Evolutionary conservation across 1,284 basidiomycete genomes (phyloP).

Genomic region (Garcileccinum viscosum): DNA sequence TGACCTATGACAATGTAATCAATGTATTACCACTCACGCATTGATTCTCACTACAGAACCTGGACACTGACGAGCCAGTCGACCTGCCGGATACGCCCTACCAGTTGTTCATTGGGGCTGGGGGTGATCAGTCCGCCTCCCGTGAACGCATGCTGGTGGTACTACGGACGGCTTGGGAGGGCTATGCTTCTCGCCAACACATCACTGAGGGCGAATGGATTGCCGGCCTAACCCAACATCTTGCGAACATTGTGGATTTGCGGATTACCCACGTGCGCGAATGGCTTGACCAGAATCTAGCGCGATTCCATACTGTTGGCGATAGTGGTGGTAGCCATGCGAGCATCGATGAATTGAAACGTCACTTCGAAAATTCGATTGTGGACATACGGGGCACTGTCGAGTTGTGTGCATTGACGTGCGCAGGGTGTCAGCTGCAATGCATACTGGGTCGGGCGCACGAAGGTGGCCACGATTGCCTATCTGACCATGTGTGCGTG

Average conservation of each 20-base stretch:
- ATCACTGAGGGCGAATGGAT: slow-evolving; percentile 50
- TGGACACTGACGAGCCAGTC: slow-evolving; percentile 53
- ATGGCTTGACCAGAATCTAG: slow-evolving; percentile 58
- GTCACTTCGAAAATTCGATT: slow-evolving; percentile 47
- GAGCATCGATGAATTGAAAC: slow-evolving; percentile 52
- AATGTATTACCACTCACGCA: accelerated
- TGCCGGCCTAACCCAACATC: slow-evolving; percentile 41
- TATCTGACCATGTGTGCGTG: slow-evolving; percentile 53
- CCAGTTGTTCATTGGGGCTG: slow-evolving; percentile 45
- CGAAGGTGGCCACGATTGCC: slow-evolving; percentile 53
- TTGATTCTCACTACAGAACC: slow-evolving; percentile 43
- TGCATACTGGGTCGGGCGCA: slow-evolving; percentile 56
- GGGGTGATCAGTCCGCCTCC: slow-evolving; percentile 21
- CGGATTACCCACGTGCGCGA: slow-evolving; percentile 52
- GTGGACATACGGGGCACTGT: slow-evolving; percentile 53
- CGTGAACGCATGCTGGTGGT: slow-evolving; percentile 39
- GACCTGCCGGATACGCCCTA: slow-evolving; percentile 42
- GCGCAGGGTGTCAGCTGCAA: slow-evolving; percentile 51
- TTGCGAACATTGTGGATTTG: slow-evolving; percentile 45
- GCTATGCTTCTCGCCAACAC: slow-evolving; percentile 37
- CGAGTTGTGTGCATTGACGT: slow-evolving; percentile 56
- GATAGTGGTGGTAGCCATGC: slow-evolving; percentile 38
- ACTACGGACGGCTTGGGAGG: slow-evolving; percentile 43
- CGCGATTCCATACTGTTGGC: slow-evolving; percentile 46
- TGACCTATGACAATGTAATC: slow-evolving; percentile 16